A percentile compares a stretch with the other conserved stretches of the same genome.
Evolutionary conservation across 306 rosid genomes (phyloP).

Genomic region (Cicer judaicum): DNA sequence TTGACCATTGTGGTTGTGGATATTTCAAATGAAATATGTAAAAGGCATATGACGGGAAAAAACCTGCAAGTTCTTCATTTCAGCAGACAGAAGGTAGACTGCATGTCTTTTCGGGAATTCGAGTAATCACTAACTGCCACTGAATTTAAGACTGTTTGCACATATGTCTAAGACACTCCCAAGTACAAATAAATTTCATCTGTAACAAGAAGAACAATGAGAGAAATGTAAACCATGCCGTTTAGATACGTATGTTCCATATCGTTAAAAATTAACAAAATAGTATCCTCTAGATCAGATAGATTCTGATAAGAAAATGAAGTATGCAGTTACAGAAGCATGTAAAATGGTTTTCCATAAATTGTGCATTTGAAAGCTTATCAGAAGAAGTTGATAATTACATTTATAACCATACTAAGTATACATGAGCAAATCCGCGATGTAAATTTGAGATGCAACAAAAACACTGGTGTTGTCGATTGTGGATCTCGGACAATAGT

Average conservation of each 20-base stretch:
- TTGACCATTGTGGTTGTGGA: slow-evolving; percentile 22
- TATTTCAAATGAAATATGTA: slow-evolving; percentile 22
- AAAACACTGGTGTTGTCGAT: no score
- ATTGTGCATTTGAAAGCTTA: slow-evolving; percentile 28
- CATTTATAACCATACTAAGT: slow-evolving; percentile 29
- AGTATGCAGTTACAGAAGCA: not conserved
- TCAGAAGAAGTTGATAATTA: slow-evolving; percentile 12
- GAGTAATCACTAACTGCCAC: slow-evolving; percentile 29
- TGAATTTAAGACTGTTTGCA: slow-evolving; percentile 31
- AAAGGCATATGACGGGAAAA: slow-evolving; percentile 16
- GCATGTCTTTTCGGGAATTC: slow-evolving; percentile 45
- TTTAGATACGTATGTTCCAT: slow-evolving; percentile 24
- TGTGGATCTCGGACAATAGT: no score
- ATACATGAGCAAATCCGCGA: slow-evolving; percentile 25
- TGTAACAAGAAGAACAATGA: slow-evolving; percentile 41
- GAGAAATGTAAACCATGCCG: slow-evolving; percentile 25
- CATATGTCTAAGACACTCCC: slow-evolving; percentile 22
- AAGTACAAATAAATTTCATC: slow-evolving; percentile 31
- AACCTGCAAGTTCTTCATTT: slow-evolving; percentile 67
- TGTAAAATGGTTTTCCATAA: slow-evolving; percentile 27
- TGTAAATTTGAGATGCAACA: slow-evolving; percentile 32
- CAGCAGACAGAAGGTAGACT: slow-evolving; percentile 53
- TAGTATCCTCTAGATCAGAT: slow-evolving; percentile 21
- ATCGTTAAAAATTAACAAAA: slow-evolving; percentile 23
- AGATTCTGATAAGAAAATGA: slow-evolving; percentile 25